Percentiles rank a stretch among this genome's conserved stretches.
These are phyloP conservation scores for Blastomyces percursus DNA, from an alignment of 2,329 filamentous ascomycete species.

Conservation along the genomic window DNA sequence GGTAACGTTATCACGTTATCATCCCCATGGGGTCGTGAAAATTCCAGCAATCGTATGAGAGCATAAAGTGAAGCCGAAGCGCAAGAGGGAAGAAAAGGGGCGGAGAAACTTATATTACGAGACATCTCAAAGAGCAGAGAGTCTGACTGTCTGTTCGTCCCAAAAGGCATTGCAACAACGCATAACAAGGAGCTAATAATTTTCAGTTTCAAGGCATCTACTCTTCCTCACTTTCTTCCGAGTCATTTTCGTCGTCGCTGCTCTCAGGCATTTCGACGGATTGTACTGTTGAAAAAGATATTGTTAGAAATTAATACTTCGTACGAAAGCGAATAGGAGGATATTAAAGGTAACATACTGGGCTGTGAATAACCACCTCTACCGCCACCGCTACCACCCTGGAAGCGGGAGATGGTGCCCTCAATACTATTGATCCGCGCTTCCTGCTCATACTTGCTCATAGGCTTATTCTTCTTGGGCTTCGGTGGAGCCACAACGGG, in stretches of 20 bases:
- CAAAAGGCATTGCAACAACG: not conserved
- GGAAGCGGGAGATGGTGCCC: constrained; percentile 37
- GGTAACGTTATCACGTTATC: not conserved
- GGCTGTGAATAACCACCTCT: constrained; percentile 28
- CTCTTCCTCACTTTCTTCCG: constrained; percentile 42
- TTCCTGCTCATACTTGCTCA: constrained; percentile 43
- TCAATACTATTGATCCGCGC: constrained; percentile 40
- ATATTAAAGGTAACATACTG: constrained; percentile 12
- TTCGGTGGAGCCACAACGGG: constrained; percentile 30
- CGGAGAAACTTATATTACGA: not conserved
- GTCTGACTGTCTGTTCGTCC: not conserved
- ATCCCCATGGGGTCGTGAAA: not conserved
- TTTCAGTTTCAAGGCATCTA: constrained; percentile 19
- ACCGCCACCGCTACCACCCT: constrained; percentile 29
- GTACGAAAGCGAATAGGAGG: not conserved
- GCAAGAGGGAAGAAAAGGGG: not conserved
- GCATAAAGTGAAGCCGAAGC: not conserved
- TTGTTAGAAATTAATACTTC: constrained; percentile 8
- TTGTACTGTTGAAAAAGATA: constrained; percentile 17
- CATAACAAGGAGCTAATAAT: not conserved
- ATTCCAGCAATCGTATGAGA: not conserved
- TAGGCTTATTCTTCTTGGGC: constrained; percentile 42
- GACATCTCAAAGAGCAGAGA: not conserved
- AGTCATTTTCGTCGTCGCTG: constrained; percentile 39
- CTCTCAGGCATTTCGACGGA: constrained; percentile 36